phyloP scores from a whole-genome alignment of 495 filamentous ascomycete species.

The Cudoniella acicularis region DNA sequence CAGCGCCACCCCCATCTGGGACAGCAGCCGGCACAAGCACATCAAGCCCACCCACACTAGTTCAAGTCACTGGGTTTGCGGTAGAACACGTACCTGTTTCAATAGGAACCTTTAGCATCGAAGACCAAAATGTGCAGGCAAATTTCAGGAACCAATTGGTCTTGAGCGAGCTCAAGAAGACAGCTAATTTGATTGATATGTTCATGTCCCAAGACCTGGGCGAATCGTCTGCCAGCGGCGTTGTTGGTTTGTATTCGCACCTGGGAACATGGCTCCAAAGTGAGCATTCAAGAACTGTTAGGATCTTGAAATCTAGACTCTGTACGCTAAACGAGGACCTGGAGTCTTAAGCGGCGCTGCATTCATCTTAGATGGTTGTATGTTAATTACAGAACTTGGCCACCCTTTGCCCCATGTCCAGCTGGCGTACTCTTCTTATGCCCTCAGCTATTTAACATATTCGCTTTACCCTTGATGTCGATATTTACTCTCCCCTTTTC shows the following conservation, averaged over 20 bases:
- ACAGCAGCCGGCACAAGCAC: conserved; percentile 5
- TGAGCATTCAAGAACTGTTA: conserved; percentile 18
- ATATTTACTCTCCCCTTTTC: too few relatives aligned
- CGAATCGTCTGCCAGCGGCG: conserved; percentile 11
- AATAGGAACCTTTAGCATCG: conserved; percentile 23
- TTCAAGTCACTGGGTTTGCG: conserved; percentile 18
- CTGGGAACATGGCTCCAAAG: conserved; percentile 19
- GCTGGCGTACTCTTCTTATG: neutral
- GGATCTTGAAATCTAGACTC: conserved; percentile 16
- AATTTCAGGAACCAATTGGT: conserved; percentile 21
- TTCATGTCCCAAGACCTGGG: conserved; percentile 15
- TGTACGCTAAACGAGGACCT: conserved; percentile 10
- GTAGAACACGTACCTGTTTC: conserved; percentile 19
- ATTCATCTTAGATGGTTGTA: neutral
- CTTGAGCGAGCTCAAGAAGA: conserved; percentile 22
- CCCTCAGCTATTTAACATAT: too few relatives aligned
- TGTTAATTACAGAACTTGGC: conserved; percentile 3
- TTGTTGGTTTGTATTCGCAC: conserved; percentile 12
- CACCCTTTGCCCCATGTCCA: neutral
- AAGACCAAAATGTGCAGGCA: conserved; percentile 24
- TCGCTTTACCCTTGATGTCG: too few relatives aligned
- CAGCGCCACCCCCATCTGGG: conserved; percentile 12
- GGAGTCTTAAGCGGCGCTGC: conserved; percentile 7
- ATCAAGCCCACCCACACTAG: conserved; percentile 11
- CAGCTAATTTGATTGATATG: conserved; percentile 19